A percentile compares a stretch with the other conserved stretches of the same genome.
Conservation (phyloP, 2,329 filamentous ascomycete species). For the Triangularia verruculosa region DNA sequence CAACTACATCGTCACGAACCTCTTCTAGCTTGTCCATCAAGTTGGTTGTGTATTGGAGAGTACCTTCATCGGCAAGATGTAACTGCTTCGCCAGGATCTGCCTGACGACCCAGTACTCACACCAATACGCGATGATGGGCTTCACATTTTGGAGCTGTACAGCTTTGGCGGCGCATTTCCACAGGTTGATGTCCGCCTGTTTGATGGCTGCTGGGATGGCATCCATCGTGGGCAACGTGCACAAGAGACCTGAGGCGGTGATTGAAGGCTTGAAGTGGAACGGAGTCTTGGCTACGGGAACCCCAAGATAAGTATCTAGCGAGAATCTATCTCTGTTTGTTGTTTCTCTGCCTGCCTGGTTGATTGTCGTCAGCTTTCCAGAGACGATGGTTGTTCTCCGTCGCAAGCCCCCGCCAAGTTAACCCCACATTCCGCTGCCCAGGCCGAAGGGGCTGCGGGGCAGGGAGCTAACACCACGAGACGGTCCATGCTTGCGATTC, state of each 20-base stretch:
- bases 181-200: conserved; percentile 68
- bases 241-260: too few relatives aligned
- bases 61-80: conserved; percentile 74
- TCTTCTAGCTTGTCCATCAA: conserved; percentile 91
- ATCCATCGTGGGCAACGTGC: conserved; percentile 61
- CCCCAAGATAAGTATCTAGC: conserved; percentile 6
- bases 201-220: conserved; percentile 70
- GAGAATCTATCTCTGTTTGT: background rate
- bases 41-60: conserved; percentile 73
- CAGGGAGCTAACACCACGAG: conserved; percentile 28
- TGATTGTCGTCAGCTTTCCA: conserved; percentile 8
- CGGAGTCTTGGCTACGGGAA: too few relatives aligned
- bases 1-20: conserved; percentile 41
- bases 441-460: conserved; percentile 10
- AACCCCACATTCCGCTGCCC: conserved; percentile 5
- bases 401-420: background rate
- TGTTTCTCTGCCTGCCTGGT: background rate
- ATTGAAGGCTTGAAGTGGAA: too few relatives aligned
- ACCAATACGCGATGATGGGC: conserved; percentile 92
- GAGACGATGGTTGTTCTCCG: background rate
- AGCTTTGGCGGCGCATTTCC: conserved; percentile 77
- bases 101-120: conserved; percentile 93
- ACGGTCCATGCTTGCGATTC: conserved; percentile 23
- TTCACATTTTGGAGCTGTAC: conserved; percentile 80
- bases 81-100: conserved; percentile 80